These are phyloP conservation scores for Aaosphaeria arxii DNA, from an alignment of 2,329 filamentous ascomycete species.

Conservation along the genomic window DNA sequence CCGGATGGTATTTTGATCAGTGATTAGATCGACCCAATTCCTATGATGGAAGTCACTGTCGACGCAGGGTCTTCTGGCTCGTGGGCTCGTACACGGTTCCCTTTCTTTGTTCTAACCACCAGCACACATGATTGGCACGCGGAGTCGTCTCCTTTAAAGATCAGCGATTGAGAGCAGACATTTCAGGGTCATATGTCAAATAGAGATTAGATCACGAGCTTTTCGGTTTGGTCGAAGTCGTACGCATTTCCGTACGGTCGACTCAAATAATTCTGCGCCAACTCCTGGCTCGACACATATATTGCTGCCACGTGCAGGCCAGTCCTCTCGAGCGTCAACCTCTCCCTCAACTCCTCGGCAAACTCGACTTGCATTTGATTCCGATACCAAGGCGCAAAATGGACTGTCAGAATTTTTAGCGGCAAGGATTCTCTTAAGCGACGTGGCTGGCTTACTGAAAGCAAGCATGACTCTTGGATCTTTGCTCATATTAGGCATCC, in stretches of 20 bases:
- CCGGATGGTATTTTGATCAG: no score
- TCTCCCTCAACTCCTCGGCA: constrained; percentile 47
- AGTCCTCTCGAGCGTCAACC: constrained; percentile 41
- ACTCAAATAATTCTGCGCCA: constrained; percentile 50
- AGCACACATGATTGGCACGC: no score
- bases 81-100: no score
- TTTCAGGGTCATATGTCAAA: no score
- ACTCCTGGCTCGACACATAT: constrained; percentile 46
- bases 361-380: constrained; percentile 58
- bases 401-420: constrained; percentile 29
- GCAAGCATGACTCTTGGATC: constrained; percentile 47
- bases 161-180: no score
- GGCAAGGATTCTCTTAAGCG: neutral
- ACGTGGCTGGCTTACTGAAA: constrained; percentile 19
- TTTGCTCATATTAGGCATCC: constrained; percentile 46
- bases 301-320: constrained; percentile 51
- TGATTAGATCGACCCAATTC: no score
- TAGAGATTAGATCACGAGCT: constrained; percentile 9
- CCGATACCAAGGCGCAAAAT: constrained; percentile 58
- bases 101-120: no score
- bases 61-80: no score
- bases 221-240: constrained; percentile 53
- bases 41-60: no score
- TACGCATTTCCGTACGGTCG: constrained; percentile 61
- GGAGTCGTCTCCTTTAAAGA: no score